A percentile compares a stretch with the other conserved stretches of the same genome.
phyloP scores from a whole-genome alignment of 2,329 filamentous ascomycete genomes.

The Phialophora verrucosa region DNA sequence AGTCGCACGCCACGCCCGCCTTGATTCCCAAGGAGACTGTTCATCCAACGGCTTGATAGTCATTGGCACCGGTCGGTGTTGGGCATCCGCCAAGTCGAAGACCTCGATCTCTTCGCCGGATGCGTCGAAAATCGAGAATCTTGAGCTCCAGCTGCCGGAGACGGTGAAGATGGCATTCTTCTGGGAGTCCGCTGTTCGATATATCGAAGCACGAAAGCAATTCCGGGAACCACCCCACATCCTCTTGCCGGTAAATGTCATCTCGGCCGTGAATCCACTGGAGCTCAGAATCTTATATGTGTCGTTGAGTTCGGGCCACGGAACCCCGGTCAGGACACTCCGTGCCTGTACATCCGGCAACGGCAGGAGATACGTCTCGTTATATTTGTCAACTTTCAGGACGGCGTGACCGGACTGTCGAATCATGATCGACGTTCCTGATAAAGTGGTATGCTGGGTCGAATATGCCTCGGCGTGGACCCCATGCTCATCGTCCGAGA shows the following conservation, averaged over 20 bases:
- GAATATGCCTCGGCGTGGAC: conserved; percentile 36
- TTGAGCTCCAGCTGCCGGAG: conserved; percentile 53
- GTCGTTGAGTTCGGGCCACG: conserved; percentile 45
- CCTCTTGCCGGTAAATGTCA: conserved; percentile 36
- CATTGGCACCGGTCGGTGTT: conserved; percentile 55
- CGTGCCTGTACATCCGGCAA: conserved; percentile 36
- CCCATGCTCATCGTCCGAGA: conserved; percentile 37
- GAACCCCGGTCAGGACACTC: conserved; percentile 53
- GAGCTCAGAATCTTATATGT: conserved; percentile 36
- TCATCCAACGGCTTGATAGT: conserved; percentile 72
- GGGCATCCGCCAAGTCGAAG: conserved; percentile 56
- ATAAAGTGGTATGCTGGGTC: conserved; percentile 33
- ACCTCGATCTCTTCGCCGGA: conserved; percentile 55
- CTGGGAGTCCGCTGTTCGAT: conserved; percentile 25
- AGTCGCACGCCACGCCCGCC: conserved; percentile 86
- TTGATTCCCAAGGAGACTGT: conserved; percentile 85
- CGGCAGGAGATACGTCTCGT: conserved; percentile 38
- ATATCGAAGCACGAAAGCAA: conserved; percentile 33
- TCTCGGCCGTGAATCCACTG: conserved; percentile 36
- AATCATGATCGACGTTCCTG: conserved; percentile 35
- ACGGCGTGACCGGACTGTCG: conserved; percentile 36
- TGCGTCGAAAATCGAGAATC: conserved; percentile 74
- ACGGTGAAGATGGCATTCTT: conserved; percentile 28
- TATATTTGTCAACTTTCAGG: conserved; percentile 37
- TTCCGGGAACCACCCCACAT: conserved; percentile 35